Evolutionary conservation across 73 alveolate genomes (phyloP).

Genomic region (Uronychia binucleata): DNA sequence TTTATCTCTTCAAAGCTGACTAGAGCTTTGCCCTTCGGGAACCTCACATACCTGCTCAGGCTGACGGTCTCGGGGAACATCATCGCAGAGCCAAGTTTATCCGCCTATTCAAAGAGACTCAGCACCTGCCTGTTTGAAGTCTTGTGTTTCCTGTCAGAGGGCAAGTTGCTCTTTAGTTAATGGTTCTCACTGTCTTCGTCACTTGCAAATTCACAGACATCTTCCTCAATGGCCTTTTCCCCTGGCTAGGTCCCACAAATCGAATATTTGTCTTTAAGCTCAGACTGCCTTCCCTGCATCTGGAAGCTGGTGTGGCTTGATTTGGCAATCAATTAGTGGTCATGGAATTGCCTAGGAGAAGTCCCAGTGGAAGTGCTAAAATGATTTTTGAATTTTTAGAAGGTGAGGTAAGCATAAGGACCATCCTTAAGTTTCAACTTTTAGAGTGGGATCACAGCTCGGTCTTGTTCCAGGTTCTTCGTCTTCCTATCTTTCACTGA

Average conservation of each 20-base stretch:
- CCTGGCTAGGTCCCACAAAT: neutral
- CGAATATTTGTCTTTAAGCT: neutral
- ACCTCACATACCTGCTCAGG: neutral
- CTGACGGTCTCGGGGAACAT: neutral
- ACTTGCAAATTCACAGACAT: neutral
- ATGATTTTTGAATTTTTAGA: too few species aligned
- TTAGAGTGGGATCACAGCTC: neutral
- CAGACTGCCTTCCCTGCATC: neutral
- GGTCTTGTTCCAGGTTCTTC: neutral
- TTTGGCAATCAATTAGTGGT: neutral
- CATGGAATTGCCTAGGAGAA: neutral
- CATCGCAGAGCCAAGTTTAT: neutral
- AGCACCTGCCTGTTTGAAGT: neutral
- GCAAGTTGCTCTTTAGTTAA: neutral
- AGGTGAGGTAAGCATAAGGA: neutral
- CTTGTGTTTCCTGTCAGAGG: neutral
- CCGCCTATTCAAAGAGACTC: neutral
- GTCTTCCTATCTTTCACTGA: neutral
- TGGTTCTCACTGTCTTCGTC: neutral
- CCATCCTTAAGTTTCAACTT: neutral
- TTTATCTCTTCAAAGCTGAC: neutral
- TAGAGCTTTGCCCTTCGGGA: neutral
- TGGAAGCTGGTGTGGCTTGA: neutral
- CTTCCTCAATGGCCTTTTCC: neutral
- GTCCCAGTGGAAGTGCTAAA: neutral